Evolutionary conservation across 169 alveolate species (phyloP).

Genomic region (Plasmodium yoelii): DNA sequence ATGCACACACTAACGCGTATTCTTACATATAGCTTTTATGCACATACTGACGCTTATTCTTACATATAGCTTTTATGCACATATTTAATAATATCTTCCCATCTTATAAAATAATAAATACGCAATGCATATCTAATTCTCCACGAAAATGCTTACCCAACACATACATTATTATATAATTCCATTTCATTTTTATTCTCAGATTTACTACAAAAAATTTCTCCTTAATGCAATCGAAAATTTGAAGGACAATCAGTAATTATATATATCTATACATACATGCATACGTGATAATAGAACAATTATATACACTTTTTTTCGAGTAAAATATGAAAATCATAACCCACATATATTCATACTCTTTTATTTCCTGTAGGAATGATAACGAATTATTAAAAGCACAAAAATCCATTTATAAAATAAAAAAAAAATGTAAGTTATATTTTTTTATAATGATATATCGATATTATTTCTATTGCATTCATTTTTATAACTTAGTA

Average conservation of each 20-base stretch:
- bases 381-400: conserved; percentile 56
- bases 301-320: background rate
- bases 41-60: background rate
- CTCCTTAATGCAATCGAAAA: conserved; percentile 55
- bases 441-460: background rate
- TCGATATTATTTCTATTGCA: background rate
- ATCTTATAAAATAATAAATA: too few relatives aligned
- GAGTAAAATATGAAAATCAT: background rate
- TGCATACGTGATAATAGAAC: background rate
- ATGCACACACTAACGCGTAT: background rate
- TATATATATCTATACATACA: background rate
- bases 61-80: background rate
- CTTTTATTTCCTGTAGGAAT: conserved; percentile 29
- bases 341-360: background rate
- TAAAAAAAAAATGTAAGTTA: conserved; percentile 64
- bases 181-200: conserved; percentile 8
- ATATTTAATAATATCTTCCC: too few relatives aligned
- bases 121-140: too few relatives aligned
- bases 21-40: background rate
- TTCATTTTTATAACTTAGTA: conserved; percentile 1
- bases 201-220: conserved; percentile 66
- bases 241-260: conserved; percentile 72
- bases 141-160: too few relatives aligned
- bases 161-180: background rate
- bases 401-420: conserved; percentile 48